phyloP scores from a whole-genome alignment of 2,329 filamentous ascomycete genomes.

The Septoria linicola region DNA sequence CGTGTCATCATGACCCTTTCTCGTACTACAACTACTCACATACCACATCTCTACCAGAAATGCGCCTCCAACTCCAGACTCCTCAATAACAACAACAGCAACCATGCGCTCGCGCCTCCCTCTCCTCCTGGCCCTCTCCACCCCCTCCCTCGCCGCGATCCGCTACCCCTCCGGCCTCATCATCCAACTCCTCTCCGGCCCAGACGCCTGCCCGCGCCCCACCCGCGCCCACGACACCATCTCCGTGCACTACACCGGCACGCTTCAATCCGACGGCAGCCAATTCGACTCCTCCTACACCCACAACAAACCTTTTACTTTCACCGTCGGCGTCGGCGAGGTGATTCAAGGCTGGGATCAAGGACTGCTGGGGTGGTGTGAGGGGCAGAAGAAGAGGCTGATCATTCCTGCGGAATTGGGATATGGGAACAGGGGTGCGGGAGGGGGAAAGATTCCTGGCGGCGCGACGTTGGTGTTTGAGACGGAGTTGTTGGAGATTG shows the following conservation, averaged over 20 bases:
- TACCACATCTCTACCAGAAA: background rate
- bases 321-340: conserved; percentile 74
- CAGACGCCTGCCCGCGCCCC: conserved; percentile 46
- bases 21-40: background rate
- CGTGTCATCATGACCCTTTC: conserved; percentile 10
- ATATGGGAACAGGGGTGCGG: conserved; percentile 73
- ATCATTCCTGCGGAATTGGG: conserved; percentile 85
- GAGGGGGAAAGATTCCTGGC: conserved; percentile 65
- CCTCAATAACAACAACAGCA: conserved; percentile 8
- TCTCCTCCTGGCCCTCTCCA: conserved; percentile 23
- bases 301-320: conserved; percentile 70
- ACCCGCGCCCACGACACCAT: conserved; percentile 49
- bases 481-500: conserved; percentile 83
- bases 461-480: conserved; percentile 85
- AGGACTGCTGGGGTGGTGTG: conserved; percentile 89
- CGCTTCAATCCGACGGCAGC: conserved; percentile 58
- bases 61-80: conserved; percentile 3
- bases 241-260: conserved; percentile 52
- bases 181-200: conserved; percentile 44
- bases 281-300: conserved; percentile 86
- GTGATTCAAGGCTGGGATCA: conserved; percentile 96
- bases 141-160: conserved; percentile 14
- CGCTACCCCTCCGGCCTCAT: conserved; percentile 26
- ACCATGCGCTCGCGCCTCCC: conserved; percentile 25
- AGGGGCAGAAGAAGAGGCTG: conserved; percentile 84